Evolutionary conservation across 2,329 filamentous ascomycete species (phyloP).

Genomic region (Pseudomassariella vexata): DNA sequence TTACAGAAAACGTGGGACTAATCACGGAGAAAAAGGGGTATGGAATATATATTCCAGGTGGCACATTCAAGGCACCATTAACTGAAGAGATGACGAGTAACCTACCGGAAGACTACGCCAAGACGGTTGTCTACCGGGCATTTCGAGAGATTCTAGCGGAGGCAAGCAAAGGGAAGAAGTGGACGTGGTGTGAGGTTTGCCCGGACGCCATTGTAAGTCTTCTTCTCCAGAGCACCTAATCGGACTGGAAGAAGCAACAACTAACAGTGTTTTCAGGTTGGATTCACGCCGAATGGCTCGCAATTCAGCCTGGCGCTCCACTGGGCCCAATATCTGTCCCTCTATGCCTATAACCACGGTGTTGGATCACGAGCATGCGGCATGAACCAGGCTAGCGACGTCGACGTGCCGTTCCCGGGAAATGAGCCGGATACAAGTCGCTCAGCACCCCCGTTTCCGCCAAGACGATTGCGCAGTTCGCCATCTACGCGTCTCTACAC

Average conservation of each 20-base stretch:
- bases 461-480: conserved; percentile 20
- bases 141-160: conserved; percentile 23
- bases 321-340: conserved; percentile 32
- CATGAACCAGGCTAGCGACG: background rate
- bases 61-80: conserved; percentile 26
- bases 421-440: conserved; percentile 16
- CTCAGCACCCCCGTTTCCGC: conserved; percentile 27
- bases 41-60: conserved; percentile 28
- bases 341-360: conserved; percentile 25
- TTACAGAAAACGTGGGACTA: background rate
- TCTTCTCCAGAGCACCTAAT: background rate
- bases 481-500: conserved; percentile 24
- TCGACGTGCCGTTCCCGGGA: conserved; percentile 24
- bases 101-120: conserved; percentile 26
- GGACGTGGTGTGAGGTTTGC: conserved; percentile 32
- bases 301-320: conserved; percentile 29
- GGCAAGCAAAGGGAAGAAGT: conserved; percentile 21
- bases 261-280: conserved; percentile 12
- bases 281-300: conserved; percentile 32
- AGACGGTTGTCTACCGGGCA: conserved; percentile 28
- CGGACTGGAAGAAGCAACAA: no score
- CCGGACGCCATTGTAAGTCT: conserved; percentile 27
- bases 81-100: conserved; percentile 25
- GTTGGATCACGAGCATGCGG: background rate
- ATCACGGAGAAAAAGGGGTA: conserved; percentile 23